Conservation (phyloP, 2,329 filamentous ascomycete species). For the Calonectria crousiana region DNA sequence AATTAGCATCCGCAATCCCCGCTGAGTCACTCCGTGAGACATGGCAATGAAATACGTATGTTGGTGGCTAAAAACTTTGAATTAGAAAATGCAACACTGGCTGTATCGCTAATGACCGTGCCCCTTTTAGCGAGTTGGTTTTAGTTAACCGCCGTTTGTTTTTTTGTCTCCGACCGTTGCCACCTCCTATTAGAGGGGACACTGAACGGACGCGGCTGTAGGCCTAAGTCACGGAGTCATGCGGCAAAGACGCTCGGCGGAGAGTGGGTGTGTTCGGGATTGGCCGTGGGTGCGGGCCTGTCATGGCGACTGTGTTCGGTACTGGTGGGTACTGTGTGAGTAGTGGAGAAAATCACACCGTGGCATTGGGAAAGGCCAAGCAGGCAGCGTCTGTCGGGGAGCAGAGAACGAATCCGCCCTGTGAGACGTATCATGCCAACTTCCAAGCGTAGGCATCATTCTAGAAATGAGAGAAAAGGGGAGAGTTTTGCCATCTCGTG, state of each 20-base stretch:
- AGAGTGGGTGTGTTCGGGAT: slow-evolving; percentile 6
- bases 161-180: background rate
- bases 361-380: background rate
- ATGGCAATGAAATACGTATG: background rate
- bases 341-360: background rate
- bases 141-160: background rate
- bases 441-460: background rate
- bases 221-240: slow-evolving; percentile 13
- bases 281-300: slow-evolving; percentile 1
- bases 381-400: background rate
- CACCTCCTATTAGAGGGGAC: slow-evolving; percentile 6
- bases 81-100: background rate
- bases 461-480: background rate
- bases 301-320: background rate
- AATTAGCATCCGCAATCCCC: background rate
- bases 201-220: slow-evolving; percentile 10
- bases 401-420: background rate
- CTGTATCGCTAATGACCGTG: background rate
- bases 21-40: background rate
- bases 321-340: slow-evolving; percentile 3
- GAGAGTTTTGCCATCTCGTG: background rate
- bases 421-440: background rate
- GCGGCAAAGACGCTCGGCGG: slow-evolving; percentile 17
- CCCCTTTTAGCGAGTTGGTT: background rate
- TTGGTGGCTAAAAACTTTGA: background rate